Evolutionary conservation across 2,329 filamentous ascomycete genomes (phyloP).

Genomic region (Aspergillus caelatus): DNA sequence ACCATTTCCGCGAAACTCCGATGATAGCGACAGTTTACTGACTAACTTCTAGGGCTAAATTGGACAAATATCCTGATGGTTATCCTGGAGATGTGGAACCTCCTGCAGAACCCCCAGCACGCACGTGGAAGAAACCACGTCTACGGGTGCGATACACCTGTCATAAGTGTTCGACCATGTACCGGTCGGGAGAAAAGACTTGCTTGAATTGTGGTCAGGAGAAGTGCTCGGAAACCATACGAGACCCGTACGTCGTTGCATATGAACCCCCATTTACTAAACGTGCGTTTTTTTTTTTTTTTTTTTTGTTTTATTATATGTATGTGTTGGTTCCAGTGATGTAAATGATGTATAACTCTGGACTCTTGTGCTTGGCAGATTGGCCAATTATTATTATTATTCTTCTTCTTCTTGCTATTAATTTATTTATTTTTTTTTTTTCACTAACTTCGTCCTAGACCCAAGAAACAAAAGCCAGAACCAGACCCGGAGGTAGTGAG

Average conservation of each 20-base stretch:
- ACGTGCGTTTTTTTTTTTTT: not conserved
- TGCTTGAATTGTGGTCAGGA: slow-evolving; percentile 46
- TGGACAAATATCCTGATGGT: slow-evolving; percentile 47
- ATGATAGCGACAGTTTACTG: not conserved
- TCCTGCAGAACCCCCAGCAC: slow-evolving; percentile 34
- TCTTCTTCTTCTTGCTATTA: too few species aligned
- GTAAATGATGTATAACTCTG: too few species aligned
- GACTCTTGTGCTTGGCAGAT: too few species aligned
- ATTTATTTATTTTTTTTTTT: too few species aligned
- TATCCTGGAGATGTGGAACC: slow-evolving; percentile 49
- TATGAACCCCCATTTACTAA: not conserved
- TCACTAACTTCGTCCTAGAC: slow-evolving; percentile 28
- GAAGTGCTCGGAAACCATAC: slow-evolving; percentile 44
- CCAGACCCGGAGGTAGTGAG: slow-evolving; percentile 42
- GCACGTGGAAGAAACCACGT: slow-evolving; percentile 42
- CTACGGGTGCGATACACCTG: slow-evolving; percentile 46
- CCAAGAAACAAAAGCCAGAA: slow-evolving; percentile 43
- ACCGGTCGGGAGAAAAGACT: slow-evolving; percentile 32
- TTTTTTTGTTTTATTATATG: too few species aligned
- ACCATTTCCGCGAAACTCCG: not conserved
- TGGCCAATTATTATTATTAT: too few species aligned
- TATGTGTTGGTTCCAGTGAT: too few species aligned
- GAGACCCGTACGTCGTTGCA: slow-evolving; percentile 42
- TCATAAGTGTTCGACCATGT: slow-evolving; percentile 41
- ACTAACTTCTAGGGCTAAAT: slow-evolving; percentile 37